Evolutionary conservation across 306 rosid genomes (phyloP), one percentile per base, ranked within the genome.

Genomic region (Arachis stenosperma): DNA sequence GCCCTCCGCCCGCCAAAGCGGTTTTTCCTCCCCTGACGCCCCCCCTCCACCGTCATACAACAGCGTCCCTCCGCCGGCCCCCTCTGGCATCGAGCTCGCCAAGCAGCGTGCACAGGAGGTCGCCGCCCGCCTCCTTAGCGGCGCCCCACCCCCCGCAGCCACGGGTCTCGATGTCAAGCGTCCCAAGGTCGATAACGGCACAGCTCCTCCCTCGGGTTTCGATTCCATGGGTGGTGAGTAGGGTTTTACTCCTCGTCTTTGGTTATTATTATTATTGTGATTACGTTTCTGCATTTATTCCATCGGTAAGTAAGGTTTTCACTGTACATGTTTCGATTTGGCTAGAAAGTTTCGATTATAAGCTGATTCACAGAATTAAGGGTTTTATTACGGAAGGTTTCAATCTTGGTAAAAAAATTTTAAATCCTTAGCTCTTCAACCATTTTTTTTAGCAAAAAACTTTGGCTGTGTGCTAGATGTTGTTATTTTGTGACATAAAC

Each of bases 101-200:
- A 95, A 95, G 80, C 98, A 90, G 78, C 89, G 87, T 2, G 99
- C 98, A 2, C 99, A 95, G 81, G 97, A 91, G 87, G 93, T 95
- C 37, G 98, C 99, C 3, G 89, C 99, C 69, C 97, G 97, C 2
- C 84, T 95, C 79, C 82, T 81, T 66, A 79, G 73, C 8, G 86
- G 78, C 6, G 78, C 81, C 5, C 76, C 70, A 12, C 77, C 80
- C 11, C 70, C 46, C 46, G 5, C 46, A 1, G 46, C 82, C 0
- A 14, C 37, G 4, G 37, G 37, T 6, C 72, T 84, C 11, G 99
- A 91, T 36, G 70, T 79, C 71, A 95, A 95, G 78, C 99, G 99
- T 0, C 71, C 96, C 12, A 91, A 92, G 81, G 76, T 85, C 65
- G 99, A 95, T 22, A 88, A 89, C 62, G 99, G 94, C 13, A 70